Base-by-base conservation (phyloP, 371 early-diverging fungal genomes). In the Vairimorpha necatrix region DNA sequence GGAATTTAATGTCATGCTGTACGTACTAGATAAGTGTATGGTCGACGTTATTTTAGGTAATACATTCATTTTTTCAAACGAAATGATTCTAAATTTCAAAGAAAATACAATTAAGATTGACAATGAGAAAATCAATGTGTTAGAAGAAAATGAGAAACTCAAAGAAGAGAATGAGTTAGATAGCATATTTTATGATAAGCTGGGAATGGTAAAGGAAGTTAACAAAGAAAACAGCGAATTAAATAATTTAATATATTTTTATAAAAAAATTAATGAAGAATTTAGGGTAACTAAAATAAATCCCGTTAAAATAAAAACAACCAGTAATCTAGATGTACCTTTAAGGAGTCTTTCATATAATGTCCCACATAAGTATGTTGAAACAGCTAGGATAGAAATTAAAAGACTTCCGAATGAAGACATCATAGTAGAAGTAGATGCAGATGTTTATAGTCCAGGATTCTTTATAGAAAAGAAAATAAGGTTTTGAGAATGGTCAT, bases 391-490 rank as follows among this genome's bases (percentile, higher is more conserved):
- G 30, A 20, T 28, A 46, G 66, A 66, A 66, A 26, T 66, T 7
- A 13, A 46, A 22, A 46, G 46, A 28, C 14, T 66, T 34, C 7
- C n/a, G 2, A 66, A 26, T 13, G 28, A 66, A 36, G 20, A 46
- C 9, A 66, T 66, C 26, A 66, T 66, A 24, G 66, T 34, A 46
- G 46, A 46, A 38, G n/a, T n/a, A 36, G 33, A 36, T 13, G 63
- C 28, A 1, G 38, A 38, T 13, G 2, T 36, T 36, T 36, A 16
- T 63, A 63, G 63, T 36, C 63, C 9, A 11, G 33, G 1, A 36
- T 63, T 48, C 11, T 53, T 60, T 58, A 34, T 65, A 18, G 11
- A 33, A 72, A 72, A 34, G 53, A 18, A 48, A 50, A 61, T 47
- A 18, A 36, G 1, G 65, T 53, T 3, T 72, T 46, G 30, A 24